Evolutionary conservation across 257 asterid genomes (phyloP), one percentile per base, ranked within the genome.

Genomic region (Petunia secreta): DNA sequence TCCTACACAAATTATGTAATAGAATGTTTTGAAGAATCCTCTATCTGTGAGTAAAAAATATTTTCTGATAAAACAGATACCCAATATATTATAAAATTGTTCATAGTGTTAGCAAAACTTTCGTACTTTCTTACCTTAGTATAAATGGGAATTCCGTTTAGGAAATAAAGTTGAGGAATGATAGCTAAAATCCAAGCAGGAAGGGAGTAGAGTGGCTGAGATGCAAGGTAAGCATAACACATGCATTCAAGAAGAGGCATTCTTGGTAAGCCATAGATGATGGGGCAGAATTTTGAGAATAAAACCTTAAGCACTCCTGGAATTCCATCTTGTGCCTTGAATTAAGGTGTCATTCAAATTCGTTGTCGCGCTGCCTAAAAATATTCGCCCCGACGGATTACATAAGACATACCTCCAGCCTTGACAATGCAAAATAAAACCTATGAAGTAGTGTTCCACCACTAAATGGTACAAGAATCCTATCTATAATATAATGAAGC

Each of bases 261-360:
- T 82, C 86, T 84, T 37, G 80, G 64, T 6, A 85, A 83, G 40
- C 91, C 91, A 34, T 89, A 91, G 0, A 87, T 0, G 0, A 91
- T 77, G 0, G 93, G 92, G 73, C 59, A 67, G 44, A 76, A 80
- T 66, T 73, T 77, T 44, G 87, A 83, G 16, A 79, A 77, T 66
- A 84, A 68, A 69, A 88, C 81, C 64, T 91, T 68, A 84, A 80
- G 38, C 73, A 88, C 68, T 16, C 95, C 95, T n/a, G 53, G 85
- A 76, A 41, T 74, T 71, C 93, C 93, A 91, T 79, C 95, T 68
- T 43, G 83, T 87, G 43, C 87, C 89, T 64, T 91, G 95, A 73
- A 84, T 84, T 40, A 91, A 75, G 78, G 85, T 82, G 63, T 89
- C 95, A 14, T 77, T 85, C 74, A 91, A 71, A 63, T 80, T 89